Percentiles rank a stretch among this genome's conserved stretches.
Evolutionary conservation across 441 rosid genomes (phyloP).

Genomic region (Gossypium gossypioides): DNA sequence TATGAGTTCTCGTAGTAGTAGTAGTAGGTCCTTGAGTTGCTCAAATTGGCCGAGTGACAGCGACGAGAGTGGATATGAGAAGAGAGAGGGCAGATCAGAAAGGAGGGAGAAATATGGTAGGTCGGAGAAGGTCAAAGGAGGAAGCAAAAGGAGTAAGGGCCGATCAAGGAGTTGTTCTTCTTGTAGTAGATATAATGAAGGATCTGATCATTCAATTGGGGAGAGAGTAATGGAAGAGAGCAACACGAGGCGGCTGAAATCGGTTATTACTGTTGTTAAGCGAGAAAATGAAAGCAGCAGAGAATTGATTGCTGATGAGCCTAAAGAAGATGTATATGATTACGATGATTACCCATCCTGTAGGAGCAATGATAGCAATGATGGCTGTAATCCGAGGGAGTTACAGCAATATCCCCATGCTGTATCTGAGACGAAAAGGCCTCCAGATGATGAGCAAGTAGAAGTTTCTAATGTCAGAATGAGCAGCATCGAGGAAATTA

Average conservation of each 20-base stretch:
- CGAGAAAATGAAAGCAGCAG: conserved; percentile 22
- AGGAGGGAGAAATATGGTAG: conserved; percentile 21
- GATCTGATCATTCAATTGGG: conserved; percentile 24
- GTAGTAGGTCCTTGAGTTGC: conserved; percentile 29
- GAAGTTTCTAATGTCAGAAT: conserved; percentile 21
- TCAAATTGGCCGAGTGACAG: conserved; percentile 30
- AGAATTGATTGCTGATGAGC: conserved; percentile 25
- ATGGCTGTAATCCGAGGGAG: conserved; percentile 26
- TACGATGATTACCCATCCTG: conserved; percentile 46
- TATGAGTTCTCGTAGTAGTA: conserved; percentile 30
- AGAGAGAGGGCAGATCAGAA: conserved; percentile 22
- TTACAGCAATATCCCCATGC: conserved; percentile 13
- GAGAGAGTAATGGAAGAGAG: conserved; percentile 28
- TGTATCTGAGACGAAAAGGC: conserved; percentile 16
- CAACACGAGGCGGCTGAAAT: conserved; percentile 41
- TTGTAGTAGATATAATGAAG: conserved; percentile 19
- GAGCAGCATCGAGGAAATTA: conserved; percentile 11
- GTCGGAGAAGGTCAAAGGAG: conserved; percentile 19
- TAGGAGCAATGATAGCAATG: conserved; percentile 42
- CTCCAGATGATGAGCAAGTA: conserved; percentile 24
- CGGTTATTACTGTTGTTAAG: conserved; percentile 38
- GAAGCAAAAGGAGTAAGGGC: conserved; percentile 21
- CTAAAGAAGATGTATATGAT: conserved; percentile 42
- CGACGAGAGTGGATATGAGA: conserved; percentile 36
- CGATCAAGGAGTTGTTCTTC: conserved; percentile 34